phyloP scores from a whole-genome alignment of 2,329 filamentous ascomycete species.

The Chrysoporthe deuterocubensis region DNA sequence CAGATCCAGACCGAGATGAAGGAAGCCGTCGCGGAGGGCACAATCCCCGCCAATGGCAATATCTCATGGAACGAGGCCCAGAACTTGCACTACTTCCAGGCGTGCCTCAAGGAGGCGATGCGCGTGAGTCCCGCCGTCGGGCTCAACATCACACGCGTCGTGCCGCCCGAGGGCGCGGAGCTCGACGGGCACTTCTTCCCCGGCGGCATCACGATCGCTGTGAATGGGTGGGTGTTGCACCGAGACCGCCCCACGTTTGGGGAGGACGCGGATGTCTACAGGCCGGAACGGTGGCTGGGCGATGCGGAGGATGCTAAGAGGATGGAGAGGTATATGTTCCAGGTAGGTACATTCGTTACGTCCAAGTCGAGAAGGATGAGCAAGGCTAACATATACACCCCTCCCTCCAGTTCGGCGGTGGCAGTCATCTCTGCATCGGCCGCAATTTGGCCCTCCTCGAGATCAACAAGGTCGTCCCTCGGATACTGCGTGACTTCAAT shows the following conservation, averaged over 20 bases:
- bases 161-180: constrained; percentile 55
- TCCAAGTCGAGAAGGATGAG: not conserved
- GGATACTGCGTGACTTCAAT: constrained; percentile 57
- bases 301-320: constrained; percentile 46
- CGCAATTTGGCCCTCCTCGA: constrained; percentile 59
- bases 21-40: constrained; percentile 41
- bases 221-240: constrained; percentile 59
- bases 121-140: constrained; percentile 60
- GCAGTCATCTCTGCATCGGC: constrained; percentile 59
- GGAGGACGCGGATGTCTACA: constrained; percentile 53
- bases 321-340: constrained; percentile 61
- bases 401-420: constrained; percentile 53
- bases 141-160: constrained; percentile 56
- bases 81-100: constrained; percentile 57
- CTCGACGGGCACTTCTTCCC: constrained; percentile 56
- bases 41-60: constrained; percentile 45
- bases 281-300: constrained; percentile 60
- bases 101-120: constrained; percentile 60
- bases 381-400: not conserved
- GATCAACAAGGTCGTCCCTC: constrained; percentile 63
- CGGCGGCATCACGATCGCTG: constrained; percentile 56
- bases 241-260: constrained; percentile 54
- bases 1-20: constrained; percentile 49
- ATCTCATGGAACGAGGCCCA: constrained; percentile 54
- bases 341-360: constrained; percentile 42